A percentile compares a stretch with the other conserved stretches of the same genome.
These are phyloP conservation scores for Hebeloma cylindrosporum DNA, from an alignment of 768 basidiomycete genomes.

Conservation along the genomic window DNA sequence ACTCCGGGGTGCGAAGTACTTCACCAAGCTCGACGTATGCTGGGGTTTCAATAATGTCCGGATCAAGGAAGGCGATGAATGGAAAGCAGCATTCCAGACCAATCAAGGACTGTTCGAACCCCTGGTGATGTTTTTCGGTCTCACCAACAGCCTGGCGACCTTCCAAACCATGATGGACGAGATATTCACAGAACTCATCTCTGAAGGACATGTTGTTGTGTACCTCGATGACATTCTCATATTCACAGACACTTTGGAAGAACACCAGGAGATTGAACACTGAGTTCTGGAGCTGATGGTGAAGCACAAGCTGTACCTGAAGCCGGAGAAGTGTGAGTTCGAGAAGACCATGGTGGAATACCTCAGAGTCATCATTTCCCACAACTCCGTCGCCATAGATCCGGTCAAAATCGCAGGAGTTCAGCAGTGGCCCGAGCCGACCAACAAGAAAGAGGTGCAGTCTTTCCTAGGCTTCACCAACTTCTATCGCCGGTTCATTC, in stretches of 20 bases:
- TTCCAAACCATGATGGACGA: no score
- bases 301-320: conserved; percentile 29
- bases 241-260: conserved; percentile 20
- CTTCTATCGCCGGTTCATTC: conserved; percentile 45
- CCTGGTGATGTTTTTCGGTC: conserved; percentile 36
- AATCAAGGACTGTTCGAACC: conserved; percentile 35
- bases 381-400: conserved; percentile 35
- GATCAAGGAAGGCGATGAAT: conserved; percentile 42
- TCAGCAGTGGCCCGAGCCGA: conserved; percentile 32
- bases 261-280: conserved; percentile 10
- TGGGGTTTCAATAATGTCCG: no score
- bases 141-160: conserved; percentile 32
- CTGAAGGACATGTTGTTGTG: no score
- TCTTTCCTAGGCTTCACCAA: conserved; percentile 46
- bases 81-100: conserved; percentile 43
- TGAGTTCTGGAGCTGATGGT: conserved; percentile 20
- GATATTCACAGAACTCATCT: no score
- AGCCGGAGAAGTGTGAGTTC: conserved; percentile 42
- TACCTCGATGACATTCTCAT: no score
- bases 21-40: no score
- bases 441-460: conserved; percentile 30
- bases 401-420: conserved; percentile 37
- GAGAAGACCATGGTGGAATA: conserved; percentile 27
- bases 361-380: conserved; percentile 28
- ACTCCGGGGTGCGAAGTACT: no score